A percentile compares a stretch with the other conserved stretches of the same genome.
These are phyloP conservation scores for Rhodotorula sp. DNA, from an alignment of 1,284 basidiomycete genomes.

Conservation along the genomic window DNA sequence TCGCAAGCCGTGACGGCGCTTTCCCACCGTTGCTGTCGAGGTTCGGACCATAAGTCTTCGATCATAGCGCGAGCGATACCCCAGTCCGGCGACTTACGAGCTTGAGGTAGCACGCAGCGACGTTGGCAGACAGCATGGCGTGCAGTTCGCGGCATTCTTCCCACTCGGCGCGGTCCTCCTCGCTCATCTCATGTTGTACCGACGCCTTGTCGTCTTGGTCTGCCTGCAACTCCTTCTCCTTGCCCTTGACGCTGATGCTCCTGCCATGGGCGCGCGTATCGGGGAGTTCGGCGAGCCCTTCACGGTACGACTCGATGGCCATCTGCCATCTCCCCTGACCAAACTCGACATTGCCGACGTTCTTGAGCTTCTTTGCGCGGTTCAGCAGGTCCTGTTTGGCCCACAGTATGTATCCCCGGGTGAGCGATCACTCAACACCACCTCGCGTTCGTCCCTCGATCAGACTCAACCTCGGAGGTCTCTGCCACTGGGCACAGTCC, in stretches of 20 bases:
- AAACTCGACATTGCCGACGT: slow-evolving; percentile 28
- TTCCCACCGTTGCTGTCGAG: slow-evolving; percentile 65
- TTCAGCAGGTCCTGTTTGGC: slow-evolving; percentile 33
- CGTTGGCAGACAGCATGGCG: slow-evolving; percentile 32
- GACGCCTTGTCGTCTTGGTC: neutral
- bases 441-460: neutral
- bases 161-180: slow-evolving; percentile 19
- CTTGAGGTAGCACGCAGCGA: slow-evolving; percentile 39
- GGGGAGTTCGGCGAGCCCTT: slow-evolving; percentile 35
- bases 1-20: slow-evolving; percentile 72
- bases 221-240: slow-evolving; percentile 20
- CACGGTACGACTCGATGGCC: slow-evolving; percentile 33
- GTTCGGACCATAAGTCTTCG: neutral
- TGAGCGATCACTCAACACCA: neutral
- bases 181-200: neutral
- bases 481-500: neutral
- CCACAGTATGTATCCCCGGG: too few species aligned
- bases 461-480: neutral
- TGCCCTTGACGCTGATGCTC: slow-evolving; percentile 12
- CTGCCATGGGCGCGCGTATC: slow-evolving; percentile 1
- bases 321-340: slow-evolving; percentile 30
- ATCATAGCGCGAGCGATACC: too few species aligned
- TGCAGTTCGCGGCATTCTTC: slow-evolving; percentile 28
- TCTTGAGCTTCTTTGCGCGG: slow-evolving; percentile 20
- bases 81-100: slow-evolving; percentile 12